These are phyloP conservation scores for Dysphania ambrosioides DNA, from an alignment of 148 eudicot species.

Conservation along the genomic window DNA sequence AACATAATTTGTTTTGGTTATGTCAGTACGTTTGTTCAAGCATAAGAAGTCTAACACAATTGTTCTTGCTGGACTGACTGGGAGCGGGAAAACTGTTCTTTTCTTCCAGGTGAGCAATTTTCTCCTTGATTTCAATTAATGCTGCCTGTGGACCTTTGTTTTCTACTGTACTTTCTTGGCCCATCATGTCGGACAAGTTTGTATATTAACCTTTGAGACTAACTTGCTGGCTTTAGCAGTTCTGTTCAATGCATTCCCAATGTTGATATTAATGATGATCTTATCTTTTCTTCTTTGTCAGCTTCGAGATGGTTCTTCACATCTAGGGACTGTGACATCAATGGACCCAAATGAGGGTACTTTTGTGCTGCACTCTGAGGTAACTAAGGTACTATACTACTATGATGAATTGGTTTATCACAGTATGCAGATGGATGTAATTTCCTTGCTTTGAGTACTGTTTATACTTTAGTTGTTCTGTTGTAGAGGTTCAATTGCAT, in stretches of 20 bases:
- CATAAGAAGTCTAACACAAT: slow-evolving; percentile 64
- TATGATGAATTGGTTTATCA: background rate
- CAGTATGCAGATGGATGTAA: background rate
- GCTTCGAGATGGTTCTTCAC: slow-evolving; percentile 91
- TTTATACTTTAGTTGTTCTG: background rate
- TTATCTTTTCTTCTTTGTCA: slow-evolving; percentile 30
- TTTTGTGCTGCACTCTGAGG: slow-evolving; percentile 73
- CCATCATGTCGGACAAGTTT: background rate
- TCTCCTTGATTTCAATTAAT: background rate
- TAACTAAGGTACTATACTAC: slow-evolving; percentile 46
- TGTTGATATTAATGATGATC: background rate
- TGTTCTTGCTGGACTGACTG: slow-evolving; percentile 81
- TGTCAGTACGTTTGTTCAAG: slow-evolving; percentile 70
- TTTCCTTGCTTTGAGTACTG: background rate
- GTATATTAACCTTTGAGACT: background rate
- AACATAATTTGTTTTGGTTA: background rate
- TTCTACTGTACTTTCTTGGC: background rate
- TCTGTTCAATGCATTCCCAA: background rate
- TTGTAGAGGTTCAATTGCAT: background rate
- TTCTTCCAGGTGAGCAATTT: slow-evolving; percentile 67
- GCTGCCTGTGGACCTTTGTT: background rate
- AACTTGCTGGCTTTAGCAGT: background rate
- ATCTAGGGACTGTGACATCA: slow-evolving; percentile 83
- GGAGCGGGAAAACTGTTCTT: slow-evolving; percentile 86
- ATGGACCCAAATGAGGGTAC: slow-evolving; percentile 93